Evolutionary conservation across 2,329 filamentous ascomycete genomes (phyloP), one percentile per base, ranked within the genome.

Genomic region (Bimuria novae-zelandiae): DNA sequence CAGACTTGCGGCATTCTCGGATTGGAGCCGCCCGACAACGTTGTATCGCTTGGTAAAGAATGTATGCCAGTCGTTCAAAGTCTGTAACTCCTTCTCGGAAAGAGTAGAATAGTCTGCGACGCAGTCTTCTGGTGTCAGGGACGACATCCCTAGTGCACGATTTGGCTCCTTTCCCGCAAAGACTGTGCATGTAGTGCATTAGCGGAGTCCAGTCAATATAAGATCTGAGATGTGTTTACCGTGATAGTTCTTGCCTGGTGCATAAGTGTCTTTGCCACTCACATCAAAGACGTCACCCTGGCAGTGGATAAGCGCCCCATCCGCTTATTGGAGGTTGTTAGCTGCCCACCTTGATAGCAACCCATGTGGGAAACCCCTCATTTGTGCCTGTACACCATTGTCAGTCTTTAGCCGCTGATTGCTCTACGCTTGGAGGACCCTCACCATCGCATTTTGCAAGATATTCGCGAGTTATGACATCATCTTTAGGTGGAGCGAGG

Each of bases 1-100:
- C 14, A 51, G 32, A 22, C 37, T 47, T 22, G 49, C 25, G 23
- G 12, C 35, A 19, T 50, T 51, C 32, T 68, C 65, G 10, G 59
- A 29, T 25, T 64, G 62, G 22, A 75, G 57, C 46, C 65, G 64
- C 7, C 90, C 91, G 41, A 95, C 86, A 46, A 97, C 84, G 67
- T 96, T 97, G 78, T 99, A 99, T 52, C 94, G 83, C 80, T 97
- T 99, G 62, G 89, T 90, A 76, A 99, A 99, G 77, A 96, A 99
- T 1, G 89, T 96, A 59, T 88, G 85, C 94, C 94, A 99, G 74
- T 99, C 94, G 49, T 93, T 83, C 56, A 99, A 78, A 3, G 89
- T 87, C 22, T 84, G 85, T 79, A 94, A 90, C 73, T 97, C 87
- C 75, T 94, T 92, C 19, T 96, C 92, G 12, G 82, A 80, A 46